phyloP scores from a whole-genome alignment of 768 basidiomycete species.

The Boletus sensibilis region DNA sequence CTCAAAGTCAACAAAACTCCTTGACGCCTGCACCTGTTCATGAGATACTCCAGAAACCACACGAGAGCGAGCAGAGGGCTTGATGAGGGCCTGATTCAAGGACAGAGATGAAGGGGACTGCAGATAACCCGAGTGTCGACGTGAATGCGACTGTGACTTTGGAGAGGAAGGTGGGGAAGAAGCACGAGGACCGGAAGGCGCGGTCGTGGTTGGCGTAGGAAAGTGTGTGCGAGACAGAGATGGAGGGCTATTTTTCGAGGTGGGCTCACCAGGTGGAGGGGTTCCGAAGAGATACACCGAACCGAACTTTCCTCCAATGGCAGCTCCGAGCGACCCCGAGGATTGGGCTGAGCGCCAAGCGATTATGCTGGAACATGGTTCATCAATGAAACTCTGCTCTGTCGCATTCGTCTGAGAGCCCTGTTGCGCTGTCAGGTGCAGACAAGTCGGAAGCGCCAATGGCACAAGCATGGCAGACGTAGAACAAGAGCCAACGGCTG shows the following conservation, averaged over 20 bases:
- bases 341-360: constrained; percentile 17
- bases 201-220: constrained; percentile 1
- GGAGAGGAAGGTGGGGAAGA: constrained; percentile 25
- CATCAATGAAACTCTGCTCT: constrained; percentile 28
- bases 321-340: constrained; percentile 14
- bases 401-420: constrained; percentile 9
- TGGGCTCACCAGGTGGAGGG: constrained; percentile 22
- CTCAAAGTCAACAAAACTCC: constrained; percentile 78
- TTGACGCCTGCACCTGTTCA: constrained; percentile 74
- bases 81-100: constrained; percentile 46
- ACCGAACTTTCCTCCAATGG: constrained; percentile 23
- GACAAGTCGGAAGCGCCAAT: constrained; percentile 21
- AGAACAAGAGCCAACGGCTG: not conserved
- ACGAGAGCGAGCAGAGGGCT: constrained; percentile 53
- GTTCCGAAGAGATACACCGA: constrained; percentile 31
- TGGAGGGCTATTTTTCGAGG: constrained; percentile 2
- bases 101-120: constrained; percentile 40
- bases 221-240: constrained; percentile 15
- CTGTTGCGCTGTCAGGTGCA: constrained; percentile 8
- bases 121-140: constrained; percentile 27
- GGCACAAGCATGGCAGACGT: constrained; percentile 25
- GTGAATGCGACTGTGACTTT: constrained; percentile 20
- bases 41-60: constrained; percentile 71
- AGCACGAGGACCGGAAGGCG: constrained; percentile 6
- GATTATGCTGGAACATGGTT: constrained; percentile 15